Evolutionary conservation across 768 basidiomycete genomes (phyloP).

Genomic region (Boletus rubropictus): DNA sequence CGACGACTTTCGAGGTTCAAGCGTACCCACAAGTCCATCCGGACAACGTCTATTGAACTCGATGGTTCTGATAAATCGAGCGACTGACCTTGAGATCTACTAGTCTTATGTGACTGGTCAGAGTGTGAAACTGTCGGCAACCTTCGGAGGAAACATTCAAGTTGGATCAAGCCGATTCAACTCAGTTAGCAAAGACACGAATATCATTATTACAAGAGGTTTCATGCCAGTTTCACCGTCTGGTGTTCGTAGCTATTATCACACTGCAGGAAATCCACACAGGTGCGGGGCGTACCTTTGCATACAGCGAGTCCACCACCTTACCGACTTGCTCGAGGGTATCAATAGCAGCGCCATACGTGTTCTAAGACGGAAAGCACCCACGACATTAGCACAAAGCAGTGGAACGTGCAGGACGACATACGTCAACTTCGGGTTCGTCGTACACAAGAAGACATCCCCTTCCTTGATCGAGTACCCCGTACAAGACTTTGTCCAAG

Average conservation of each 20-base stretch:
- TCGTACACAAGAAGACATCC: conserved; percentile 92
- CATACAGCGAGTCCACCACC: conserved; percentile 91
- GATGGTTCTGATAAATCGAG: no score
- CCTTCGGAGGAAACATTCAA: background rate
- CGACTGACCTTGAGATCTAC: no score
- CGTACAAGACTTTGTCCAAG: conserved; percentile 87
- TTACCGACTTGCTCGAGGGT: conserved; percentile 88
- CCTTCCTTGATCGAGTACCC: conserved; percentile 93
- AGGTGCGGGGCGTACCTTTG: conserved; percentile 48
- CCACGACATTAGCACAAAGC: conserved; percentile 2
- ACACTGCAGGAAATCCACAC: background rate
- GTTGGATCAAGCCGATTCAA: background rate
- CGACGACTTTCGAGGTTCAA: background rate
- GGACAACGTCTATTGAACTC: no score
- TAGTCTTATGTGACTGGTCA: no score
- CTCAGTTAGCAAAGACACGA: background rate
- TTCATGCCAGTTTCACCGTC: conserved; percentile 42
- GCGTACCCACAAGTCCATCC: background rate
- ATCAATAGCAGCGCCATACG: conserved; percentile 83
- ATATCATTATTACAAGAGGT: background rate
- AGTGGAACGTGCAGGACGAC: conserved; percentile 27
- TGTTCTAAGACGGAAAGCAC: conserved; percentile 47
- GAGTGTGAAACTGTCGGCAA: background rate
- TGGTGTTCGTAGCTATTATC: conserved; percentile 10
- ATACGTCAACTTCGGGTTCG: conserved; percentile 75